Evolutionary conservation across 371 early-diverging fungal species (phyloP), one percentile per base, ranked within the genome.

Genomic region (Apophysomyces sp.): DNA sequence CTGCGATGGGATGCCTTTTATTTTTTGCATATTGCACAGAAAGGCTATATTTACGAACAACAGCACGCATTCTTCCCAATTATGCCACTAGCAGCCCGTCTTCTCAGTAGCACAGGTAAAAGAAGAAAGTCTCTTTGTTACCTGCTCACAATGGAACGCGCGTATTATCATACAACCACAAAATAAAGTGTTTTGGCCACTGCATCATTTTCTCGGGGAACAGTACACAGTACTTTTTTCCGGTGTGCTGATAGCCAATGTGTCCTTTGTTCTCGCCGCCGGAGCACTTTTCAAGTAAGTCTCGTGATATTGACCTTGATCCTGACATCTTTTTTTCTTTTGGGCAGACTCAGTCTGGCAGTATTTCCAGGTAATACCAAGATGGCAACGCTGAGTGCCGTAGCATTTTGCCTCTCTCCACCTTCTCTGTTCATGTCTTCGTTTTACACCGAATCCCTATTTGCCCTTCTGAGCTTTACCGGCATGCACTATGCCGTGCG

Each of bases 1-100:
- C 71, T 94, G 11, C 84, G 96, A 27, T 98, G 97, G 97, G 98
- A 98, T 66, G 87, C 95, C 3, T 76, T 97, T 56, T 95, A 96
- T 71, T 96, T 96, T 75, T 62, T 88, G 29, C 83, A 89, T 57
- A 92, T 96, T 62, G 87, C 94, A 8, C 83, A 88, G 64, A 57
- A 86, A 12, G 94, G 94, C 9, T 97, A 97, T 69, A 66, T 83
- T 0, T 92, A 85, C 70, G 98, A 98, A 66, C 94, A 97, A 66
- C 90, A 90, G 68, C 85, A 89, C 71, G 98, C 98, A 0, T 98
- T 98, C 73, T 93, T 96, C 72, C 97, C 98, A 5, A 72, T 92
- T 26, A 67, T 92, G 58, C 96, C 97, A 1, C 51, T 85, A 12
- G 52, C 89, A 18, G 77, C 88, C 63, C 76, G 88, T 32, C 16